Percentiles rank a stretch among this genome's conserved stretches.
Conservation (phyloP, 495 filamentous ascomycete species). For the Penicillium silybi region DNA sequence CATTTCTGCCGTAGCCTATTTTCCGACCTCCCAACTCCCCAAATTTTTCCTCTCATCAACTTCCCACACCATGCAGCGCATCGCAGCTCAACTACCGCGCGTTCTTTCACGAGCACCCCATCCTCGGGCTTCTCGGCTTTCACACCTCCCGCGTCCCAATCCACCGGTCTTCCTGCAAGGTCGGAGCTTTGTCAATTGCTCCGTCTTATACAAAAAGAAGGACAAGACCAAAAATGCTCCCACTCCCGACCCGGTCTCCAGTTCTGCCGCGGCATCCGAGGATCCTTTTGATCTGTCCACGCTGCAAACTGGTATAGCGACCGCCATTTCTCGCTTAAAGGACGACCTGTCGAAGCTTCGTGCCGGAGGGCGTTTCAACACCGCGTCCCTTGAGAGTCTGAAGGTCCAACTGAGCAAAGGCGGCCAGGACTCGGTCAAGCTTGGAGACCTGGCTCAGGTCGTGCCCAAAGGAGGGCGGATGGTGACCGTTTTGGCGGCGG, state of each 20-base stretch:
- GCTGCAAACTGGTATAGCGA: constrained; percentile 56
- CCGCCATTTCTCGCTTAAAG: constrained; percentile 52
- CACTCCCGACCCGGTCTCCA: constrained; percentile 10
- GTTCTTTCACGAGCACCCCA: neutral
- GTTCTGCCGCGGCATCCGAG: constrained; percentile 21
- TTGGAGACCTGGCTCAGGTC: constrained; percentile 74
- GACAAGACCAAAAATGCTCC: constrained; percentile 29
- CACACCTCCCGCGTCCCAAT: neutral
- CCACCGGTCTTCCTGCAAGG: neutral
- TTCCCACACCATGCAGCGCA: constrained; percentile 14
- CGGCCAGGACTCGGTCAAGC: constrained; percentile 41
- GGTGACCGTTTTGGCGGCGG: constrained; percentile 61
- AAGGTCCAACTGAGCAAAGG: constrained; percentile 57
- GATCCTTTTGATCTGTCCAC: constrained; percentile 68
- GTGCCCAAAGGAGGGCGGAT: constrained; percentile 66
- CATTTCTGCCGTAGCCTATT: neutral
- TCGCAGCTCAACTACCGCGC: constrained; percentile 9
- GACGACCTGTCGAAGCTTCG: constrained; percentile 64
- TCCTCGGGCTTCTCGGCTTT: neutral
- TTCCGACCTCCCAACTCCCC: neutral
- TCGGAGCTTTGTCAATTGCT: constrained; percentile 25
- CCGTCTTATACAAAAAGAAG: constrained; percentile 35
- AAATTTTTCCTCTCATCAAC: neutral
- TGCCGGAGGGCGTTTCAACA: constrained; percentile 64
- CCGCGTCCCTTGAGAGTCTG: constrained; percentile 60